Evolutionary conservation across 305 asterid genomes (phyloP).

Genomic region (Rubia tinctorum): DNA sequence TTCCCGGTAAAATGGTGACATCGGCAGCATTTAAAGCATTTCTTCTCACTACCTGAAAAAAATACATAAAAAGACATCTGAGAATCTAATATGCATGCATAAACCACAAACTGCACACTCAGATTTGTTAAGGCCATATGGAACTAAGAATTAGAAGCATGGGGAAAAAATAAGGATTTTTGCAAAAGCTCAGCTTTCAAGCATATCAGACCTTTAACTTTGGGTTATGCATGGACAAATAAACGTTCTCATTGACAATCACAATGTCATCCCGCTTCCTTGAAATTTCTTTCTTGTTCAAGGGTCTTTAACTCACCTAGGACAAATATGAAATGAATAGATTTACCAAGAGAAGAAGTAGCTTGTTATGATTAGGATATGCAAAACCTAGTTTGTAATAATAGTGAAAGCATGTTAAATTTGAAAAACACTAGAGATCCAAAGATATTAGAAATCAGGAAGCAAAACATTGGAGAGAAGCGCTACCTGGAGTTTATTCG

Average conservation of each 20-base stretch:
- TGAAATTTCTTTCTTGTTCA: conserved; percentile 88
- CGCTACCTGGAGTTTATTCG: conserved; percentile 68
- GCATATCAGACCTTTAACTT: conserved; percentile 68
- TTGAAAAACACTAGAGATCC: neutral
- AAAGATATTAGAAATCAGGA: conserved; percentile 5
- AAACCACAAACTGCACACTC: neutral
- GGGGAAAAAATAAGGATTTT: neutral
- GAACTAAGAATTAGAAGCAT: neutral
- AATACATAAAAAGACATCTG: conserved; percentile 8
- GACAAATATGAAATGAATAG: conserved; percentile 12
- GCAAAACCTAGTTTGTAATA: neutral
- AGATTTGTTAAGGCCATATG: neutral
- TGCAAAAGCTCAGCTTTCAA: conserved; percentile 16
- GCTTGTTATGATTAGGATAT: neutral
- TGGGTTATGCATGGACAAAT: conserved; percentile 90
- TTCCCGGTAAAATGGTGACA: conserved; percentile 91
- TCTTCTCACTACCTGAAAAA: conserved; percentile 94
- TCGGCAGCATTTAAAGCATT: conserved; percentile 67
- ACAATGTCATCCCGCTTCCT: conserved; percentile 98
- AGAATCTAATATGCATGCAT: neutral
- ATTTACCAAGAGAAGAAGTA: neutral
- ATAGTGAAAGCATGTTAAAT: neutral
- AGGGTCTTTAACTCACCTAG: conserved; percentile 98
- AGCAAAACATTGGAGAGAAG: conserved; percentile 14
- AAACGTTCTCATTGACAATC: conserved; percentile 67